Evolutionary conservation across 2,329 filamentous ascomycete species (phyloP).

Genomic region (Fusarium circinatum): DNA sequence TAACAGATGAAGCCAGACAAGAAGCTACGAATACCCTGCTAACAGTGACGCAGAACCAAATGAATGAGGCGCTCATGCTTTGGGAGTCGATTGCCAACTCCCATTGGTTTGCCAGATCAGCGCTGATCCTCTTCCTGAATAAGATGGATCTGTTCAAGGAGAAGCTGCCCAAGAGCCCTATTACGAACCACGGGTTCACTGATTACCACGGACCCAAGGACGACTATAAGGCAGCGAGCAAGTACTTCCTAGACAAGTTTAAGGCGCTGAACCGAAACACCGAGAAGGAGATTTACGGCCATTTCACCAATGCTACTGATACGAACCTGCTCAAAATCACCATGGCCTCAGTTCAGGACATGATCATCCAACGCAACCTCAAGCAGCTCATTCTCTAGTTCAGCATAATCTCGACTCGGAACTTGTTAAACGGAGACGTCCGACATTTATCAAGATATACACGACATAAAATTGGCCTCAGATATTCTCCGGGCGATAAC

Average conservation of each 20-base stretch:
- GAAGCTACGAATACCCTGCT: slow-evolving; percentile 8
- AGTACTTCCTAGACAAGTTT: slow-evolving; percentile 87
- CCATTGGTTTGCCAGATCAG: slow-evolving; percentile 85
- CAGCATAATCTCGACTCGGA: neutral
- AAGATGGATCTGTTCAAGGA: slow-evolving; percentile 88
- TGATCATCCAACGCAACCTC: slow-evolving; percentile 86
- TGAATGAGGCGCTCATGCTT: slow-evolving; percentile 88
- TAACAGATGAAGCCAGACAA: neutral
- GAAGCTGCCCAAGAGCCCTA: slow-evolving; percentile 76
- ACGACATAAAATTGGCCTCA: slow-evolving; percentile 2
- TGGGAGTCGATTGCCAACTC: slow-evolving; percentile 89
- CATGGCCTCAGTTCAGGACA: slow-evolving; percentile 87
- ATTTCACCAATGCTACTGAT: slow-evolving; percentile 71
- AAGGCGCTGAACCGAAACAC: slow-evolving; percentile 76
- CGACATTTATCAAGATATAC: slow-evolving; percentile 1
- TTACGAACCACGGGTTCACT: slow-evolving; percentile 78
- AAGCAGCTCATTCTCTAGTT: slow-evolving; percentile 73
- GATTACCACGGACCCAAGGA: slow-evolving; percentile 79
- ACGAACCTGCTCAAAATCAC: slow-evolving; percentile 85
- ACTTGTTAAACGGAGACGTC: neutral
- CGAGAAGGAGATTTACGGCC: slow-evolving; percentile 71
- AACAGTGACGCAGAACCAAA: slow-evolving; percentile 75
- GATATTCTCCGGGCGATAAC: neutral
- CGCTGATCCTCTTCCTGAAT: slow-evolving; percentile 86
- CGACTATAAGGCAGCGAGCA: slow-evolving; percentile 78